phyloP scores from a whole-genome alignment of 345 rosid species.

The Heritiera fomes region DNA sequence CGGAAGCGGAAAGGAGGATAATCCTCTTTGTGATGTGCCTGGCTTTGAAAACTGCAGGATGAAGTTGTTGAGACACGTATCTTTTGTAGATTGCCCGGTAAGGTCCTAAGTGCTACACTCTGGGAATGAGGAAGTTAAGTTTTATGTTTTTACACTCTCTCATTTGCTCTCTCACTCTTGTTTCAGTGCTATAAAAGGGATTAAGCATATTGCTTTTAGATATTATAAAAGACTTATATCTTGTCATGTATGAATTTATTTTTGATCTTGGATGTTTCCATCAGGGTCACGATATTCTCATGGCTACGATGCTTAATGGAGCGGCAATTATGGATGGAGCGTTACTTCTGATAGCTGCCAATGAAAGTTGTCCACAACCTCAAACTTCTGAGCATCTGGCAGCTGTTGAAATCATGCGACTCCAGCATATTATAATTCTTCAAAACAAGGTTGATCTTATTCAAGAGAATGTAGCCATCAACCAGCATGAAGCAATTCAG shows the following conservation, averaged over 20 bases:
- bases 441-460: constrained; percentile 97
- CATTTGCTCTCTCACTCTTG: background rate
- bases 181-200: background rate
- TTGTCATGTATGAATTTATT: background rate
- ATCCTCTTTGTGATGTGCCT: constrained; percentile 77
- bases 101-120: constrained; percentile 18
- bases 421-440: constrained; percentile 86
- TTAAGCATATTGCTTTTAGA: background rate
- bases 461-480: constrained; percentile 91
- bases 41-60: constrained; percentile 82
- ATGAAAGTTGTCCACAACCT: constrained; percentile 97
- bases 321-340: constrained; percentile 99
- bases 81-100: constrained; percentile 99
- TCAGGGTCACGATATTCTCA: constrained; percentile 98
- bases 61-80: constrained; percentile 93
- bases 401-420: constrained; percentile 96
- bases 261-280: constrained; percentile 1
- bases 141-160: background rate
- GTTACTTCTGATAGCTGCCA: constrained; percentile 90
- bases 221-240: background rate
- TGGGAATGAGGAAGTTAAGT: background rate
- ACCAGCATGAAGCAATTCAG: constrained; percentile 88
- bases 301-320: constrained; percentile 99
- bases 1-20: constrained; percentile 98
- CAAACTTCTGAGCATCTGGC: constrained; percentile 99